Base-by-base conservation (phyloP, 148 eudicot genomes). In the Hydrangea macrophylla region DNA sequence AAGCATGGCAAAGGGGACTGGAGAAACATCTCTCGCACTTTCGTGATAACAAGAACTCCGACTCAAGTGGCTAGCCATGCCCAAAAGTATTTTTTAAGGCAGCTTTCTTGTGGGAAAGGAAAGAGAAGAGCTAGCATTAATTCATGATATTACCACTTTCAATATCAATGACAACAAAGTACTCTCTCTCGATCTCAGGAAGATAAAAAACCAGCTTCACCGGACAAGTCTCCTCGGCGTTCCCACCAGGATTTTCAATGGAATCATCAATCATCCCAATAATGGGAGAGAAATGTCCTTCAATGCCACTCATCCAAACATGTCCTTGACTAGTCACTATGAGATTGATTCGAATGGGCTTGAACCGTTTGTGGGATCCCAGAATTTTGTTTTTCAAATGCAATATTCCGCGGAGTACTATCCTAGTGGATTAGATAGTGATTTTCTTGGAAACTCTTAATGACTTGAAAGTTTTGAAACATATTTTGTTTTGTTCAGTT, bases 31-130 rank as follows among this genome's bases (percentile, higher is more conserved):
- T 95, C 99, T 0, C 80, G 99, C 59, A 89, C 89, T 37, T 95
- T 72, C 37, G 99, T 95, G 75, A 81, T 86, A 5, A 87, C 90
- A 5, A 81, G 99, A 65, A 95, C 99, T 27, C 97, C 99, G 28
- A 95, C 99, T 13, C 99, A 95, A 71, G 99, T 95, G 9, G 99
- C 99, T 13, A 95, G 99, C 74, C 99, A 95, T 74, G 99, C 99
- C 62, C 99, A 95, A 56, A 95, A 95, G 73, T 95, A 95, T 78
- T 95, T 87, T 82, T 84, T 92, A 54, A 73, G 99, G 73, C 99
- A 91, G 67, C 83, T 91, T 11, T 91, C 99, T 6, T 92, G 96
- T 13, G 92, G 96, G 20, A 95, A 95, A 72, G 99, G 91, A 67
- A 95, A 91, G 74, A 84, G 97, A 68, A 81, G 97, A 72, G 97